Evolutionary conservation across 2,329 filamentous ascomycete genomes (phyloP).

Genomic region (Dissoconium aciculare): DNA sequence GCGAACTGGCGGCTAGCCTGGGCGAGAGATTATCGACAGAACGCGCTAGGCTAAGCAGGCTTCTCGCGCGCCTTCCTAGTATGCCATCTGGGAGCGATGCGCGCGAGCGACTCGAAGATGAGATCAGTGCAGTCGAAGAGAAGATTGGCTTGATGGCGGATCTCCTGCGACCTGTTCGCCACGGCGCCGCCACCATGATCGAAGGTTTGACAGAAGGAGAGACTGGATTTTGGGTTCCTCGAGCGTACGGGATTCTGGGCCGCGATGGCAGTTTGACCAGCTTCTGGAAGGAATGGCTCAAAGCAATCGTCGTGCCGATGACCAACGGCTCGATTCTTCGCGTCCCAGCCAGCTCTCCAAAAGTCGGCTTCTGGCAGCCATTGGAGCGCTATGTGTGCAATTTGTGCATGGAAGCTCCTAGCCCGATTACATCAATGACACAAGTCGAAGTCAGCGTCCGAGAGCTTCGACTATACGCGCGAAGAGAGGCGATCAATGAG

Average conservation of each 20-base stretch:
- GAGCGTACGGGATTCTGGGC: constrained; percentile 84
- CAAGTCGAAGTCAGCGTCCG: constrained; percentile 85
- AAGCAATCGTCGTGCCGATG: constrained; percentile 90
- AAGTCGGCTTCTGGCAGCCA: constrained; percentile 87
- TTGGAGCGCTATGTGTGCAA: constrained; percentile 95
- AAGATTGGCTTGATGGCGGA: constrained; percentile 97
- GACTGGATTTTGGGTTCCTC: constrained; percentile 87
- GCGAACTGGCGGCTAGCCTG: constrained; percentile 80
- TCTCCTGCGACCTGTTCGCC: constrained; percentile 76
- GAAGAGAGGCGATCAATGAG: constrained; percentile 86
- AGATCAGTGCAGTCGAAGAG: constrained; percentile 91
- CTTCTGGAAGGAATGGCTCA: constrained; percentile 98
- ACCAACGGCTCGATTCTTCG: constrained; percentile 69
- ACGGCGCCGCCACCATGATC: constrained; percentile 91
- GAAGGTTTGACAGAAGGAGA: constrained; percentile 91
- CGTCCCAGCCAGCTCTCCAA: constrained; percentile 76
- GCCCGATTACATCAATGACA: constrained; percentile 81
- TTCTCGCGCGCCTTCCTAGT: constrained; percentile 68
- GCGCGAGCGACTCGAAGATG: constrained; percentile 74
- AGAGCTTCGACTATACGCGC: constrained; percentile 79
- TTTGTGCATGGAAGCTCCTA: constrained; percentile 85
- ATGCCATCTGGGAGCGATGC: constrained; percentile 66
- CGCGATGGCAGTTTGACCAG: constrained; percentile 66
- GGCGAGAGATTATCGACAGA: constrained; percentile 78
- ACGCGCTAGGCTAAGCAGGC: constrained; percentile 74